Evolutionary conservation across 495 filamentous ascomycete genomes (phyloP).

Genomic region (Penicillium taxi): DNA sequence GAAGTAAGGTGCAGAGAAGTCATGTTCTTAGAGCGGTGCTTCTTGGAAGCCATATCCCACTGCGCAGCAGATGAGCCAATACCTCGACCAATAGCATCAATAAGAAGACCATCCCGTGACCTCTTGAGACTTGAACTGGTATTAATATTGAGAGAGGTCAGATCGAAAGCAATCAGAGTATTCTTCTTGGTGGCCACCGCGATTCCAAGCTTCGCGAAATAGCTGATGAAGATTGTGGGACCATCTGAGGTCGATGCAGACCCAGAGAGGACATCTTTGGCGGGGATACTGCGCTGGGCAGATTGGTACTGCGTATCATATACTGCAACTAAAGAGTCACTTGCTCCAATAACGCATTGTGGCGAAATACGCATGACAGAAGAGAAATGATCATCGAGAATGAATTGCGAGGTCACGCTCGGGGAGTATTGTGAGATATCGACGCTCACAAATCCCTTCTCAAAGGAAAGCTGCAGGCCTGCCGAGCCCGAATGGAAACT

Average conservation of each 20-base stretch:
- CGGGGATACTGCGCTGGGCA: constrained; percentile 48
- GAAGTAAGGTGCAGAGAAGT: constrained; percentile 26
- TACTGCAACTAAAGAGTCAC: constrained; percentile 41
- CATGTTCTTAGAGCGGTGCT: constrained; percentile 26
- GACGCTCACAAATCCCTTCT: constrained; percentile 36
- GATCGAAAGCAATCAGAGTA: constrained; percentile 52
- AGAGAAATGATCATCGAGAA: constrained; percentile 35
- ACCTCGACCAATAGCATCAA: constrained; percentile 60
- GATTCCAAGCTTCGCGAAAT: constrained; percentile 55
- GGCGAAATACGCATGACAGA: constrained; percentile 41
- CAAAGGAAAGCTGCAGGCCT: constrained; percentile 36
- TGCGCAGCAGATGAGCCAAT: constrained; percentile 31
- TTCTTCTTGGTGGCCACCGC: constrained; percentile 52
- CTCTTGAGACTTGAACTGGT: constrained; percentile 47
- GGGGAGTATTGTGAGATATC: constrained; percentile 42
- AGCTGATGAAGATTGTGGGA: constrained; percentile 42
- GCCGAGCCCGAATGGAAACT: constrained; percentile 39
- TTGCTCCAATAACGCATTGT: constrained; percentile 39
- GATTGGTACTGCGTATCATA: constrained; percentile 63
- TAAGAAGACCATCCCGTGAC: constrained; percentile 57
- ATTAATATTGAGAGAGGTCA: constrained; percentile 47
- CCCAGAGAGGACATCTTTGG: constrained; percentile 32
- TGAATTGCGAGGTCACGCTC: constrained; percentile 33
- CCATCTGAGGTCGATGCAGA: constrained; percentile 15
- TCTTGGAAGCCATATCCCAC: constrained; percentile 30